Conservation (phyloP, 1,284 basidiomycete species). For the Kalmanozyma brasiliensis region DNA sequence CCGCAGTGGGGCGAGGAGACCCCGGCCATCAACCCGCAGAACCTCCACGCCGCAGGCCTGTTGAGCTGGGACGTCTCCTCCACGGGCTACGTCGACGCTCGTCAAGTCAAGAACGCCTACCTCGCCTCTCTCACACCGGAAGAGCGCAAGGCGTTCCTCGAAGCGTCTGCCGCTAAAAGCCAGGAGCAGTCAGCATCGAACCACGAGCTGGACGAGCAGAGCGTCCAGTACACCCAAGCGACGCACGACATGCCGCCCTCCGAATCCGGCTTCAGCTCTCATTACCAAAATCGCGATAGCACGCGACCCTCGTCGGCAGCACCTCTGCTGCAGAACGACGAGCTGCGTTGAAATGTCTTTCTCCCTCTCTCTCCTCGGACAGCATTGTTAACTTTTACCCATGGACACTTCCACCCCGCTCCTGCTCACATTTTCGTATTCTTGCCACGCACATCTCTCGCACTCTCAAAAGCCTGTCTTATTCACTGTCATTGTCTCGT, state of each 20-base stretch:
- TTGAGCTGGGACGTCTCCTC: conserved; percentile 49
- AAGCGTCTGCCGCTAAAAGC: conserved; percentile 17
- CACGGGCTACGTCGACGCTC: conserved; percentile 49
- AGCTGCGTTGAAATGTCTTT: conserved; percentile 17
- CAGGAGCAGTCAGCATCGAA: conserved; percentile 12
- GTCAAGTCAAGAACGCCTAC: conserved; percentile 52
- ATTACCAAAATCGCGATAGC: conserved; percentile 20
- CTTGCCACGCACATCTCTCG: too few species aligned
- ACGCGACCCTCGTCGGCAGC: conserved; percentile 23
- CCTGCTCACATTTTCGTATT: too few species aligned
- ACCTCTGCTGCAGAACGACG: conserved; percentile 29
- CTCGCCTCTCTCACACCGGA: conserved; percentile 35
- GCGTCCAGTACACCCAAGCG: conserved; percentile 16
- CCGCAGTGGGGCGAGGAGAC: conserved; percentile 43
- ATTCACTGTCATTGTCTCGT: too few species aligned
- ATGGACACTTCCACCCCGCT: too few species aligned
- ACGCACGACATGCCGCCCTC: conserved; percentile 16
- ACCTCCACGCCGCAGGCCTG: conserved; percentile 28
- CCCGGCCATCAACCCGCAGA: conserved; percentile 12
- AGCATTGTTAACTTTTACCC: too few species aligned
- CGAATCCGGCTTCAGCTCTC: conserved; percentile 23
- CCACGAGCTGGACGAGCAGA: conserved; percentile 25
- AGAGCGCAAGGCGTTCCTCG: conserved; percentile 43
- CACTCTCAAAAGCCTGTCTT: too few species aligned
- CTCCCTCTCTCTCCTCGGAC: too few species aligned